Evolutionary conservation across 2,329 filamentous ascomycete species (phyloP).

Genomic region (Colletotrichum orchidophilum): DNA sequence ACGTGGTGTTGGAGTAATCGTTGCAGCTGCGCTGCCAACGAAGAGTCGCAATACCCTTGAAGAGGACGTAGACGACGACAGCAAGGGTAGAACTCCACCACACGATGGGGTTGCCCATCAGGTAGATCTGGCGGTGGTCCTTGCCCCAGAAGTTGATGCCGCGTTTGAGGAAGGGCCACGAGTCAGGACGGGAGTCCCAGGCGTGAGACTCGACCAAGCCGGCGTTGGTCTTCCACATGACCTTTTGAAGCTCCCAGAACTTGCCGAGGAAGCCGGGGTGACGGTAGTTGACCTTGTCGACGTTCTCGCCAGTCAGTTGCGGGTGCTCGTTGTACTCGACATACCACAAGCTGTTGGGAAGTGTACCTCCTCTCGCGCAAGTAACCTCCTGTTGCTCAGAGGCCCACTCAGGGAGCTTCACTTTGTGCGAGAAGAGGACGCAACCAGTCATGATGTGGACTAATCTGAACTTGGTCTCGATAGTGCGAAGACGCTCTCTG

Average conservation of each 20-base stretch:
- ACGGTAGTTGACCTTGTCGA: conserved; percentile 96
- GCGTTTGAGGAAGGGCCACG: conserved; percentile 90
- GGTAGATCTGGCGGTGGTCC: conserved; percentile 93
- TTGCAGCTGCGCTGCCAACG: conserved; percentile 94
- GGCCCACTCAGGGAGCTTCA: conserved; percentile 97
- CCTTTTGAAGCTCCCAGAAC: conserved; percentile 95
- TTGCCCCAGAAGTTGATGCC: conserved; percentile 99
- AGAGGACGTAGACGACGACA: conserved; percentile 78
- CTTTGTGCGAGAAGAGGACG: conserved; percentile 96
- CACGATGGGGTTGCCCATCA: conserved; percentile 92
- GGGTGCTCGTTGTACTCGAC: conserved; percentile 91
- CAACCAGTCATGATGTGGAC: conserved; percentile 98
- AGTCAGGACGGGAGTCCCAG: conserved; percentile 94
- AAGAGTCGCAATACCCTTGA: conserved; percentile 88
- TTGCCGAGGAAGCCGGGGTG: conserved; percentile 96
- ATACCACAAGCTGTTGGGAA: conserved; percentile 98
- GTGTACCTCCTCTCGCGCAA: conserved; percentile 87
- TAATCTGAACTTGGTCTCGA: conserved; percentile 95
- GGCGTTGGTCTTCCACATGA: conserved; percentile 99
- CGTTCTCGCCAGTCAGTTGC: conserved; percentile 69
- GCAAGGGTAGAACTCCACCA: conserved; percentile 91
- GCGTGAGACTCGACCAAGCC: conserved; percentile 95
- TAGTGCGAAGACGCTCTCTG: conserved; percentile 88
- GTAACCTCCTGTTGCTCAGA: conserved; percentile 99
- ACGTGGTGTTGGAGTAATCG: conserved; percentile 83